phyloP scores from a whole-genome alignment of 2,329 filamentous ascomycete genomes.

The Apiospora pterosperma region DNA sequence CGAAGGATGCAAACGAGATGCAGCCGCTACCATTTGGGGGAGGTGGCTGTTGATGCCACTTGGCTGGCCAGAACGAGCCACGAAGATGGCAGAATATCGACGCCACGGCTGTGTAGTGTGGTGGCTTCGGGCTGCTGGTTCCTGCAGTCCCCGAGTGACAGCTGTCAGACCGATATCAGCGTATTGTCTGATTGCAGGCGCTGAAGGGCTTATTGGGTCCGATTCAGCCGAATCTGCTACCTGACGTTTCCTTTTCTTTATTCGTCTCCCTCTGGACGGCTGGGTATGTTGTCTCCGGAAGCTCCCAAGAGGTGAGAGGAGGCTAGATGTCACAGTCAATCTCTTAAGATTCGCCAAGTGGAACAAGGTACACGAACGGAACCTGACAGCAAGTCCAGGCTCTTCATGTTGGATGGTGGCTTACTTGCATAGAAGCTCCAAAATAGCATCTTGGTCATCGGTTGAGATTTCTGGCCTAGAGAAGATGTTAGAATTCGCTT shows the following conservation, averaged over 20 bases:
- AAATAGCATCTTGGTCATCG: constrained; percentile 59
- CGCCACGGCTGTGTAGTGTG: not conserved
- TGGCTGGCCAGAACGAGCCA: constrained; percentile 54
- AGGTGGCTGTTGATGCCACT: constrained; percentile 58
- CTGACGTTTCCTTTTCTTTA: constrained; percentile 49
- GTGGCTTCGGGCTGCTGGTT: constrained; percentile 24
- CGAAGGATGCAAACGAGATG: constrained; percentile 39
- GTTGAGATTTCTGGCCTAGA: constrained; percentile 57
- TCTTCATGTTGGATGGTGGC: constrained; percentile 14
- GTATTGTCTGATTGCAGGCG: constrained; percentile 51
- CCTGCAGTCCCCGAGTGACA: constrained; percentile 58
- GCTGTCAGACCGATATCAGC: constrained; percentile 63
- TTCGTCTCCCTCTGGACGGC: constrained; percentile 60
- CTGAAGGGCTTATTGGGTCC: constrained; percentile 25
- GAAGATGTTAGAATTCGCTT: not conserved
- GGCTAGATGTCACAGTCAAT: constrained; percentile 36
- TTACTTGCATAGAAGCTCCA: constrained; percentile 67
- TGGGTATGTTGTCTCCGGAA: constrained; percentile 52
- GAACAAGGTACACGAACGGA: not conserved
- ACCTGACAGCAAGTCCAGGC: not conserved
- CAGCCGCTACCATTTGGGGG: constrained; percentile 49
- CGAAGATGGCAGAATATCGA: constrained; percentile 52
- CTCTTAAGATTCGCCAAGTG: not conserved
- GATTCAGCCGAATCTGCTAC: constrained; percentile 15
- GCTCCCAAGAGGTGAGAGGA: constrained; percentile 61